Base-by-base conservation (phyloP, 306 rosid genomes). In the Calophaca sinica region DNA sequence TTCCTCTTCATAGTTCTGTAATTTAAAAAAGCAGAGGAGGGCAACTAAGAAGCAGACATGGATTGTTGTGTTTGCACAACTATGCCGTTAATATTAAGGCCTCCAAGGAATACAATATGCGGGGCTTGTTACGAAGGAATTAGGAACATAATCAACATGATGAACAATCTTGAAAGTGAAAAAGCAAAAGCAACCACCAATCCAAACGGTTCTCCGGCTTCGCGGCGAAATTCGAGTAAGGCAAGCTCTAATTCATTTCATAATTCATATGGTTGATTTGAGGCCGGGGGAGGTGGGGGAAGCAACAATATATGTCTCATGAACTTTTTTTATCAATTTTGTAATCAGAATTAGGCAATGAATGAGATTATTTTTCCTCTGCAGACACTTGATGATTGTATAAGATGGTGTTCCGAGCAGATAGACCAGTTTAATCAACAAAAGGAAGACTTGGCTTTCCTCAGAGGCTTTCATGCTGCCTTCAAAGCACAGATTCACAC, bases 101-200 rank as follows among this genome's bases (percentile, higher is more conserved):
- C 96, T 39, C 98, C 96, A 1, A 88, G 98, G 82, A 94, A 91
- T 36, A 84, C 93, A 38, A 88, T 94, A 57, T 94, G 97, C 20
- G 89, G 79, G 46, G 49, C 88, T 12, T 94, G 97, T 72, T 90
- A 80, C 58, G 97, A 89, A 77, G 98, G 94, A 72, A 97, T 96
- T 4, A 86, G 74, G 65, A 84, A 55, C 87, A 73, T 91, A 6
- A 80, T 89, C 77, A 72, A 63, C 75, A 73, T 86, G 82, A 77
- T 91, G 52, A 83, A 76, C 73, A 80, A 72, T 76, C 73, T 71
- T 20, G 81, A 93, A 79, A 67, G 6, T 72, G 88, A 89, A 32
- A 67, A 79, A 71, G 49, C 76, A 58, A 32, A 79, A 76, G 50
- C 62, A 35, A 10, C 13, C 63, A 53, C 71, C 2, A 48, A 52